Conservation (phyloP, 106 monocot species). For the Agapanthus africanus region DNA sequence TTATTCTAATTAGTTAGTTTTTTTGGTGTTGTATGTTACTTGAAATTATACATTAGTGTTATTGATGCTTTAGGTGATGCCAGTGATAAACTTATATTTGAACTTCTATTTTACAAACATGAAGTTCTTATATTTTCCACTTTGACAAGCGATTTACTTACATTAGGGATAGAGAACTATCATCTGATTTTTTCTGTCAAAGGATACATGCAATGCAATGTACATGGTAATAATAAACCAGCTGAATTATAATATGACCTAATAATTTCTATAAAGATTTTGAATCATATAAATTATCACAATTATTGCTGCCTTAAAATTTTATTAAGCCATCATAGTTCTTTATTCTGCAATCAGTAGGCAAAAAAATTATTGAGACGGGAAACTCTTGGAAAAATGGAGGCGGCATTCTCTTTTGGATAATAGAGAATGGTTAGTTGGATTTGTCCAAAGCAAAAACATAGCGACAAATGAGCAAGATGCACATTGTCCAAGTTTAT, state of each 20-base stretch:
- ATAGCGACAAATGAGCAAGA: background rate
- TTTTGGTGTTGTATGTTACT: background rate
- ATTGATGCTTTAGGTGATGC: background rate
- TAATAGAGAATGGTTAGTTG: background rate
- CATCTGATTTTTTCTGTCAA: no score
- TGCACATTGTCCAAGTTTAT: background rate
- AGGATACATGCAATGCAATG: no score
- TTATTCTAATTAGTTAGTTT: background rate
- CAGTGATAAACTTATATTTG: background rate
- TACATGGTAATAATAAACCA: no score
- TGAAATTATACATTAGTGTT: background rate
- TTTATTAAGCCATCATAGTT: no score
- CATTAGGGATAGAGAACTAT: no score
- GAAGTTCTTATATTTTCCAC: background rate
- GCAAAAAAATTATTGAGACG: background rate
- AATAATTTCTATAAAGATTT: background rate
- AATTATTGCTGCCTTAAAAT: background rate
- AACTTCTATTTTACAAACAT: background rate
- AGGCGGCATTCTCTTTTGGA: background rate
- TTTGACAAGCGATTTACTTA: background rate
- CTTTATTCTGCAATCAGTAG: no score
- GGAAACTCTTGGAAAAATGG: background rate
- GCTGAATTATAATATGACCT: background rate
- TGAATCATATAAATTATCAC: background rate
- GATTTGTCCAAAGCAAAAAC: background rate